Conservation (phyloP, 257 asterid species). For the Lavandula angustifolia region DNA sequence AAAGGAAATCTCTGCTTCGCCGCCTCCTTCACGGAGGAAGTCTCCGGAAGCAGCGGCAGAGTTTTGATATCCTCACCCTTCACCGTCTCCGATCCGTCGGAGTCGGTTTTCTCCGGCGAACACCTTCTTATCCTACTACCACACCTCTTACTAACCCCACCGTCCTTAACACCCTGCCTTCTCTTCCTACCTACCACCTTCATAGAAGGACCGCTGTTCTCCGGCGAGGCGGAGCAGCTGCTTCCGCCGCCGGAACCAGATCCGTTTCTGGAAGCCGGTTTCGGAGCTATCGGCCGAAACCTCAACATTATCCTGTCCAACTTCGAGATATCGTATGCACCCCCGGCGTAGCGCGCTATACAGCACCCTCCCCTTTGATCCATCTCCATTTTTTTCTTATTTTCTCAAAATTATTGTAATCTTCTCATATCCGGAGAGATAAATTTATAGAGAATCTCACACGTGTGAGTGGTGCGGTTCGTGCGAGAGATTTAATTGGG, state of each 20-base stretch:
- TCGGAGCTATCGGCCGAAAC: conserved; percentile 85
- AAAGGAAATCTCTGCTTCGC: conserved; percentile 30
- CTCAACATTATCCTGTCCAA: conserved; percentile 60
- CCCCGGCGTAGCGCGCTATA: conserved; percentile 60
- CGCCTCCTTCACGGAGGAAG: conserved; percentile 23
- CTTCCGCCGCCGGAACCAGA: conserved; percentile 31
- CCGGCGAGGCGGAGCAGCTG: conserved; percentile 31
- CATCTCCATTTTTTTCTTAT: conserved; percentile 30
- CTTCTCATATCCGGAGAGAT: not conserved
- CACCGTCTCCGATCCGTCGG: conserved; percentile 35
- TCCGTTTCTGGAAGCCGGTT: conserved; percentile 45
- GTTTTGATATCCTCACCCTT: conserved; percentile 43
- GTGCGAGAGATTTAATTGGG: conserved; percentile 43
- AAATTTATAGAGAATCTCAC: conserved; percentile 11
- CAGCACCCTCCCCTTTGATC: conserved; percentile 74
- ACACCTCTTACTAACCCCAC: conserved; percentile 16
- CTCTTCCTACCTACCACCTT: conserved; percentile 46
- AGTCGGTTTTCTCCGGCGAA: conserved; percentile 38
- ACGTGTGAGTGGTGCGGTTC: conserved; percentile 26
- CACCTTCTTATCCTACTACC: conserved; percentile 34
- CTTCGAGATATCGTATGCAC: conserved; percentile 51
- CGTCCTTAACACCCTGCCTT: conserved; percentile 25
- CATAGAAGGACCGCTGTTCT: conserved; percentile 16
- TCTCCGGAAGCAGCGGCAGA: conserved; percentile 47
- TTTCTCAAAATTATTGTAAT: too few relatives aligned